Base-by-base conservation (phyloP, 768 basidiomycete species). In the Naganishia randhawae region DNA sequence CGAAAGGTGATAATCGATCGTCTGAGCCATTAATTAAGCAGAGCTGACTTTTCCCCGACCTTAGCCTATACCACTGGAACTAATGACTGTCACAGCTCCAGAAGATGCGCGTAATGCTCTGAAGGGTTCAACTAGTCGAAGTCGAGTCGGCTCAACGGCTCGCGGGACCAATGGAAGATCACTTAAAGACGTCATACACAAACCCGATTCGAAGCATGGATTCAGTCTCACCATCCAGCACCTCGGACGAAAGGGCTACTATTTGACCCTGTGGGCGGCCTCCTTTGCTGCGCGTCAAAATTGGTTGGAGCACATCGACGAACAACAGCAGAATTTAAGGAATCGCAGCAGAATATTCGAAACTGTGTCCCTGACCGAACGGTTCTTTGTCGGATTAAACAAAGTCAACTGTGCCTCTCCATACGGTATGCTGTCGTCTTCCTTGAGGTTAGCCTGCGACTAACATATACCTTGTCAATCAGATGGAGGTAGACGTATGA, bases 61-160 rank as follows among this genome's bases (percentile, higher is more conserved):
- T 13, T 71, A 96, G 94, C 95, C 96, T 0, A 96, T 98, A 74
- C 96, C 96, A 0, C 85, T 98, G 52, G 96, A 98, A 73, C 85
- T 99, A 1, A 85, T 99, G 27, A 83, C 89, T 55, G 85, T 97
- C 71, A 86, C 88, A 3, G 86, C 89, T 2, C 85, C 87, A 0
- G 90, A 92, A 71, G 91, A 94, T 61, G 79, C 81, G 76, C 64
- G 85, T 71, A 85, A 75, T 80, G 80, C 27, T 67, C 71, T 70
- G 42, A 78, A 81, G 10, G 75, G 78, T 19, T 73, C 77, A 4
- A 65, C 67, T 0, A 71, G 73, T 22, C 71, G 75, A 50, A 69
- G 66, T 22, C 75, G 72, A 50, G 25, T 73, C 45, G 39, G 33
- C 8, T 41, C 57, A 13, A 71, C 74, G 33, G 48, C 75, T 22